Percentiles rank a stretch among this genome's conserved stretches.
Evolutionary conservation across 768 basidiomycete species (phyloP).

Genomic region (Obba rivulosa): DNA sequence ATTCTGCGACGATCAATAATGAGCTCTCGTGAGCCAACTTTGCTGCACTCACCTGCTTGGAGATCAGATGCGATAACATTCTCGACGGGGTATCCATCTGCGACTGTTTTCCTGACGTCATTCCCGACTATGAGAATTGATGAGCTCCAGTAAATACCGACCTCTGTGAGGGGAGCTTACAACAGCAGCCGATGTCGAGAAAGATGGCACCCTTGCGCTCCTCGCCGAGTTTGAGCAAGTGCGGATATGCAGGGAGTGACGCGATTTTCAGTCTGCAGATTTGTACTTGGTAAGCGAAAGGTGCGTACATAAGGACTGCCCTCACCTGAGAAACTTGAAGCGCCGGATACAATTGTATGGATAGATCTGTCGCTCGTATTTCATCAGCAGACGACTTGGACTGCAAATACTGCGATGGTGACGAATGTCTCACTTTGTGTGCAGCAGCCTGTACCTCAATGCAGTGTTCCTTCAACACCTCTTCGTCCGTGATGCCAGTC

Average conservation of each 20-base stretch:
- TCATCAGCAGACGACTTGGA: background rate
- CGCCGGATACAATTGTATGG: constrained; percentile 2
- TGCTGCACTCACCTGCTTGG: constrained; percentile 24
- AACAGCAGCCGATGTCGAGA: constrained; percentile 42
- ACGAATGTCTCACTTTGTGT: constrained; percentile 15
- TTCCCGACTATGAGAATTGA: constrained; percentile 29
- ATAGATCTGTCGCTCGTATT: background rate
- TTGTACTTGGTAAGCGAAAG: too few species aligned
- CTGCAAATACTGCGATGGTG: background rate
- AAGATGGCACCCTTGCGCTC: constrained; percentile 33
- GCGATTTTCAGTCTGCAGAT: constrained; percentile 19
- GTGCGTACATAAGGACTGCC: background rate
- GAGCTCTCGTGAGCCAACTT: too few species aligned
- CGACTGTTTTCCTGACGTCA: constrained; percentile 35
- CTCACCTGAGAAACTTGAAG: constrained; percentile 1
- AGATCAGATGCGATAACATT: constrained; percentile 38
- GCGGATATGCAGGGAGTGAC: constrained; percentile 19
- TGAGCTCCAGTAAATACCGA: background rate
- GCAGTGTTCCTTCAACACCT: constrained; percentile 17
- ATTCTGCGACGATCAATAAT: too few species aligned
- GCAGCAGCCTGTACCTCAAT: constrained; percentile 16
- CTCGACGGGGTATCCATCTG: constrained; percentile 37
- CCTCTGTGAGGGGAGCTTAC: constrained; percentile 22
- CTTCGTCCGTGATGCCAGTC: constrained; percentile 10
- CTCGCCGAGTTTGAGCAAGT: constrained; percentile 30